A percentile compares a stretch with the other conserved stretches of the same genome.
Evolutionary conservation across 176 grass and related monocot genomes (phyloP).

Genomic region (Triticum turgidum): DNA sequence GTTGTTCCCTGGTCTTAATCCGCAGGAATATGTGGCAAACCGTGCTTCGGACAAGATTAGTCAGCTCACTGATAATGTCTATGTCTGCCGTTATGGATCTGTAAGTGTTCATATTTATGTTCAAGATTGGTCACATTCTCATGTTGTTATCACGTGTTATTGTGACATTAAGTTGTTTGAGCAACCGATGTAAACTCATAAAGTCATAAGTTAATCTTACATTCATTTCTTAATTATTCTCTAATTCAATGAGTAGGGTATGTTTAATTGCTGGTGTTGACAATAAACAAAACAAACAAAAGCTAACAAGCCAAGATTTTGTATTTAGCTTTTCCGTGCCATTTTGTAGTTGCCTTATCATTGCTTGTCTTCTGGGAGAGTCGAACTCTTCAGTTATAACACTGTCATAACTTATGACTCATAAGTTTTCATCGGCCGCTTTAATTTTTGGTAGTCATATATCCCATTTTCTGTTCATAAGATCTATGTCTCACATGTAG

Average conservation of each 20-base stretch:
- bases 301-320: background rate
- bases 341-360: background rate
- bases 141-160: background rate
- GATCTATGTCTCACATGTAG: background rate
- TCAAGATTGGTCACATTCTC: background rate
- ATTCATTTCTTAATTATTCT: no score
- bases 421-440: background rate
- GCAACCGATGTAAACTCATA: background rate
- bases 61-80: conserved; percentile 86
- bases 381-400: background rate
- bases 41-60: conserved; percentile 92
- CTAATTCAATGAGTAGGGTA: background rate
- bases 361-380: background rate
- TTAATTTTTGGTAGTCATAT: background rate
- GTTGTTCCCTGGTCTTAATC: conserved; percentile 12
- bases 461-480: background rate
- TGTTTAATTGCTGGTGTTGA: background rate
- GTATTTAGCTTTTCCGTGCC: background rate
- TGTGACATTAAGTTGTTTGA: background rate
- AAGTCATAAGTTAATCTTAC: no score
- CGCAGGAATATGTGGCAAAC: conserved; percentile 83
- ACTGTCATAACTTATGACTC: no score
- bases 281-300: background rate
- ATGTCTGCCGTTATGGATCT: conserved; percentile 87
- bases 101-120: conserved; percentile 43